phyloP scores from a whole-genome alignment of 495 filamentous ascomycete genomes.

The Astrothelium subdiscretum region DNA sequence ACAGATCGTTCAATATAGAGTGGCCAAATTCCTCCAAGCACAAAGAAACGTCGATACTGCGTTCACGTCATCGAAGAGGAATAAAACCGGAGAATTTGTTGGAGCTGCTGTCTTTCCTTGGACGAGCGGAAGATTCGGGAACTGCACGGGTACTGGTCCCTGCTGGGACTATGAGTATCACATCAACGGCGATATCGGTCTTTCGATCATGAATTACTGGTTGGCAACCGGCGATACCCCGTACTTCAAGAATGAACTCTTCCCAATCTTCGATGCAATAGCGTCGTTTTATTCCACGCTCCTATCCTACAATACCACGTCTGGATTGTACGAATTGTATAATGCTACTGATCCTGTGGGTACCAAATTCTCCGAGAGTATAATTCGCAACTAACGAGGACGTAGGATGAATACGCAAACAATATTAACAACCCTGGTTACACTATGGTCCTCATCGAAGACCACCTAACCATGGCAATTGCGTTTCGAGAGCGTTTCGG shows the following conservation, averaged over 20 bases:
- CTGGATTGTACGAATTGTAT: slow-evolving; percentile 33
- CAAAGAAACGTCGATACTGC: slow-evolving; percentile 26
- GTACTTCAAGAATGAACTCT: slow-evolving; percentile 40
- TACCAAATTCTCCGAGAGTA: background rate
- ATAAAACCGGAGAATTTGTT: slow-evolving; percentile 35
- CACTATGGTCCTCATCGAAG: slow-evolving; percentile 55
- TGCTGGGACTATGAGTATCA: slow-evolving; percentile 59
- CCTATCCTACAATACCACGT: slow-evolving; percentile 41
- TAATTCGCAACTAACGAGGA: background rate
- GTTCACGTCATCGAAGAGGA: slow-evolving; percentile 29
- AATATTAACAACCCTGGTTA: slow-evolving; percentile 58
- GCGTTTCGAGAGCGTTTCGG: slow-evolving; percentile 45
- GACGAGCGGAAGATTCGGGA: slow-evolving; percentile 53
- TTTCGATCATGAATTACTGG: slow-evolving; percentile 48
- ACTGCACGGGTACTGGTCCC: slow-evolving; percentile 55
- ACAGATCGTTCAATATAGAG: slow-evolving; percentile 48
- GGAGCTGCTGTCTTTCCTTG: slow-evolving; percentile 49
- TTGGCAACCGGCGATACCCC: slow-evolving; percentile 47
- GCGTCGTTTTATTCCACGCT: slow-evolving; percentile 46
- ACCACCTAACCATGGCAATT: slow-evolving; percentile 46
- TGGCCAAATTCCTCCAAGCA: slow-evolving; percentile 41
- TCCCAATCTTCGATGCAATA: slow-evolving; percentile 49
- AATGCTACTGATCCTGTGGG: slow-evolving; percentile 69
- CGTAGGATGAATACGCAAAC: slow-evolving; percentile 62
- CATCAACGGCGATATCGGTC: slow-evolving; percentile 62